Conservation (phyloP, 495 filamentous ascomycete species). For the Apiosordaria backusii region DNA sequence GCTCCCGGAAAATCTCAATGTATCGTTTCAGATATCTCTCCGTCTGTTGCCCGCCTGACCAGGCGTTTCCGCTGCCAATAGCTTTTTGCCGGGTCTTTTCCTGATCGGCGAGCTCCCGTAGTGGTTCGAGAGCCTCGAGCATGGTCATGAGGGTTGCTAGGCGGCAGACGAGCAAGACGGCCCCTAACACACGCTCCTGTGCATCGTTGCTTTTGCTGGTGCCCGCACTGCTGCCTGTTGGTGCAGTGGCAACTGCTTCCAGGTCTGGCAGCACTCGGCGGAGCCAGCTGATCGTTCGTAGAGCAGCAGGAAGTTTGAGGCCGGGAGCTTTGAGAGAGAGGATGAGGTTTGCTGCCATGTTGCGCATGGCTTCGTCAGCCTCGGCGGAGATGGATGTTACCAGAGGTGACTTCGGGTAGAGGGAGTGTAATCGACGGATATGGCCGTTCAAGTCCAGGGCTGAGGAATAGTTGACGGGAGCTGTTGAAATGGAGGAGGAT, state of each 20-base stretch:
- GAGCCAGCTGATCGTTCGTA: slow-evolving; percentile 90
- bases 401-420: slow-evolving; percentile 76
- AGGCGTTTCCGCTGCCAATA: slow-evolving; percentile 38
- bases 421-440: slow-evolving; percentile 76
- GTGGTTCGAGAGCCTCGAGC: slow-evolving; percentile 78
- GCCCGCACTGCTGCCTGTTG: background rate
- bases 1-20: slow-evolving; percentile 97
- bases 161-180: slow-evolving; percentile 83
- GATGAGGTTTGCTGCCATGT: slow-evolving; percentile 84
- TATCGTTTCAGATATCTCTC: slow-evolving; percentile 93
- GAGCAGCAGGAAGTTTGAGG: slow-evolving; percentile 84
- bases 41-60: slow-evolving; percentile 83
- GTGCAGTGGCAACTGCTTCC: slow-evolving; percentile 30
- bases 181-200: slow-evolving; percentile 66
- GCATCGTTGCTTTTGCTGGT: slow-evolving; percentile 43
- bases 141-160: slow-evolving; percentile 74
- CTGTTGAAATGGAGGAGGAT: slow-evolving; percentile 51
- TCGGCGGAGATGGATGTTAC: slow-evolving; percentile 69
- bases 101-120: slow-evolving; percentile 85
- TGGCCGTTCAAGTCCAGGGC: slow-evolving; percentile 92
- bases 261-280: slow-evolving; percentile 81
- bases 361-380: slow-evolving; percentile 83
- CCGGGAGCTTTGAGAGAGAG: slow-evolving; percentile 67
- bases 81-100: slow-evolving; percentile 56
- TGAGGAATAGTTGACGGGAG: slow-evolving; percentile 70